A percentile compares a stretch with the other conserved stretches of the same genome.
phyloP scores from a whole-genome alignment of 257 asterid genomes.

The Lycium ferocissimum region DNA sequence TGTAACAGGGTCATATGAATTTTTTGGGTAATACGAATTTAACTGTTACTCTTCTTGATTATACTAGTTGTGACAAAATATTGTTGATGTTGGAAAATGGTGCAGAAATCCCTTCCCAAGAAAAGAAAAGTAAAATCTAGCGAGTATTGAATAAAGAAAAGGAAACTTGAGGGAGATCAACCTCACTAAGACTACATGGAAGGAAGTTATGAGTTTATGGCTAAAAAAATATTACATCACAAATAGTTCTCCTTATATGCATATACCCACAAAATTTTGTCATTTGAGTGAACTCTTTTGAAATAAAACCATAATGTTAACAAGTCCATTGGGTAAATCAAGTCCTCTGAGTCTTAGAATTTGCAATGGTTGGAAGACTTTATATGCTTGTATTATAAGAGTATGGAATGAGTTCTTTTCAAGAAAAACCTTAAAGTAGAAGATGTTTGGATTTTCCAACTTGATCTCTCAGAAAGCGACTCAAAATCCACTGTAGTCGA shows the following conservation, averaged over 20 bases:
- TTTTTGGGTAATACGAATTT: constrained; percentile 25
- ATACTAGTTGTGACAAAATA: constrained; percentile 31
- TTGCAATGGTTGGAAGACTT: background rate
- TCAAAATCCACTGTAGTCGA: background rate
- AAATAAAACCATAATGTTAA: constrained; percentile 8
- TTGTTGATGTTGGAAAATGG: background rate
- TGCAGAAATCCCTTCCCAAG: background rate
- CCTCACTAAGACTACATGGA: background rate
- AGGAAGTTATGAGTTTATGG: background rate
- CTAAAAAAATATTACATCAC: background rate
- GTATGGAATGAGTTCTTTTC: constrained; percentile 27
- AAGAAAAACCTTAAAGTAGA: constrained; percentile 31
- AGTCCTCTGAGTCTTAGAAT: background rate
- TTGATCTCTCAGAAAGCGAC: background rate
- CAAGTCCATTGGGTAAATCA: constrained; percentile 7
- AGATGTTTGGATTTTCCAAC: constrained; percentile 33
- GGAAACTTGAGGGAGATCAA: background rate
- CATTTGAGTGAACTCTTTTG: background rate
- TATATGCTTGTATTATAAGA: background rate
- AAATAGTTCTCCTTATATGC: background rate
- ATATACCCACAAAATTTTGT: background rate
- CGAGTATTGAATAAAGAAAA: background rate
- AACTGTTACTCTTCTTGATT: constrained; percentile 9
- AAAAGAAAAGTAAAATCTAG: background rate
- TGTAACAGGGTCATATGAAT: no score